Base-by-base conservation (phyloP, 1,284 basidiomycete species). In the Boletellus deceptivus region DNA sequence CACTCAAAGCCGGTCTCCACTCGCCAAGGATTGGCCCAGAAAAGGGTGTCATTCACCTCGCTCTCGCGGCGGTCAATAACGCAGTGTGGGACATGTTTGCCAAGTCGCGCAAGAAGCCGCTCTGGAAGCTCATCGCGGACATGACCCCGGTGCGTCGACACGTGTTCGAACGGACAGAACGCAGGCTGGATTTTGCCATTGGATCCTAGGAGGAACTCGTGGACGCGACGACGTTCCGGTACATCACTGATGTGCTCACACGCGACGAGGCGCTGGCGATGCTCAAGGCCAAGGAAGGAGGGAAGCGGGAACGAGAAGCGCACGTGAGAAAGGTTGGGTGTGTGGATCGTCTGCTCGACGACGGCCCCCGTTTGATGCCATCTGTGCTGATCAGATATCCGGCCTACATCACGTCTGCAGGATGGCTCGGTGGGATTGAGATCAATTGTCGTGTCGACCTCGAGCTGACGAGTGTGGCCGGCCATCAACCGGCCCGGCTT, bases 341-440 rank as follows among this genome's bases (percentile, higher is more conserved):
- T 22, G 72, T 64, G 17, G 39, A 4, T 40, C n/a, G 5, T 44
- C 39, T 20, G 6, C 11, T 51, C 27, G n/a, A 27, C 29, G 22
- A 33, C 6, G 38, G 22, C 13, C 16, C 9, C 13, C 16, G 13
- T n/a, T n/a, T 18, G 45, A 39, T 60, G 43, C 46, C 27, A 34
- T 27, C 20, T 6, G 13, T 25, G 17, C 5, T 44, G 33, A 35
- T 34, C 27, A 90, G 91, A 25, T 97, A 96, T 72, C 93, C 92
- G 20, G 91, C 93, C 16, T 97, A 97, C 69, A 91, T 96, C 33
- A 97, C 93, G 14, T 91, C 87, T 20, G 93, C 91, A n/a, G 93
- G 93, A 52, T 95, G 92, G 91, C 79, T 93, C 31, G 90, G 83
- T 78, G 46, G 49, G 55, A 42, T 3, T 16, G 33, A 17, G 4